Conservation (phyloP, 2,329 filamentous ascomycete genomes). For the Colletotrichum tropicale region DNA sequence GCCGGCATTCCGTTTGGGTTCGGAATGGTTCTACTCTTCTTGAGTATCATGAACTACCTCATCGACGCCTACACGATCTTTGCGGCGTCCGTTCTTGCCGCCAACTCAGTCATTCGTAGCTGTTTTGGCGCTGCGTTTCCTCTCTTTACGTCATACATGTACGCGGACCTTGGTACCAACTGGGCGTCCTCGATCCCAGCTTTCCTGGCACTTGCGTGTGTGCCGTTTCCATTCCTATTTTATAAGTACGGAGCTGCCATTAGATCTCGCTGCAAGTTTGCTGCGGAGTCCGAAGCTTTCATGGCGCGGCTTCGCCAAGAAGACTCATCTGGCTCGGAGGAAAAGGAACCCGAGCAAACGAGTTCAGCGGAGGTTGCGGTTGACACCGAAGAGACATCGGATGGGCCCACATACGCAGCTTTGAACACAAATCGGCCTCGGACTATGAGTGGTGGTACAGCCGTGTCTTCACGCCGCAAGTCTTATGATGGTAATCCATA, state of each 20-base stretch:
- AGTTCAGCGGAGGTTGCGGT: not conserved
- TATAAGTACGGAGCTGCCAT: conserved; percentile 69
- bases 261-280: conserved; percentile 58
- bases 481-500: not conserved
- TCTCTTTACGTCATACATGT: conserved; percentile 69
- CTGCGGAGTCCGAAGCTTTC: conserved; percentile 63
- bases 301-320: conserved; percentile 47
- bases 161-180: conserved; percentile 67
- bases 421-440: not conserved
- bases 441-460: not conserved
- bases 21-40: conserved; percentile 56
- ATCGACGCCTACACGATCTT: conserved; percentile 70
- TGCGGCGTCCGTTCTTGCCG: conserved; percentile 76
- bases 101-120: conserved; percentile 73
- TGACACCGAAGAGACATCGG: not conserved
- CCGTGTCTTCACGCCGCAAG: not conserved
- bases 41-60: conserved; percentile 58
- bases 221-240: conserved; percentile 78
- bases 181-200: conserved; percentile 78
- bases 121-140: conserved; percentile 76
- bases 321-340: not conserved
- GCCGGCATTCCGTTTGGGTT: conserved; percentile 36
- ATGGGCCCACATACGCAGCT: not conserved
- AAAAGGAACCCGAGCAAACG: conserved; percentile 22
- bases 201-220: conserved; percentile 73